Base-by-base conservation (phyloP, 257 asterid species). In the Ilex asprella region DNA sequence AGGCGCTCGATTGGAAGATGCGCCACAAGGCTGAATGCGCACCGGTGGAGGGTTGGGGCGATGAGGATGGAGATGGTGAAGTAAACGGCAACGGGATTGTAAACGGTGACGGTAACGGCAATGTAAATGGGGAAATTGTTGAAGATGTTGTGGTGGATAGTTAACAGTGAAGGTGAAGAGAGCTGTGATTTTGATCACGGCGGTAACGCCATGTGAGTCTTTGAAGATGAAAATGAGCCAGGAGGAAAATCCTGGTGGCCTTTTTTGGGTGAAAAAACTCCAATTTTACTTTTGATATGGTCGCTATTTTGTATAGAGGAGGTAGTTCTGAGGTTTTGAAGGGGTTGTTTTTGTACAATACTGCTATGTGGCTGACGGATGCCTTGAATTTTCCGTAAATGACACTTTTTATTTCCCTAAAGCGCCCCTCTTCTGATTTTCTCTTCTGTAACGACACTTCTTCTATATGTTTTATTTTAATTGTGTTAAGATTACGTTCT, bases 1-100 rank as follows among this genome's bases (percentile, higher is more conserved):
- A 69, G 62, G 74, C 74, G 53, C 59, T 69, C 6, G 74, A 69
- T 52, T 69, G 74, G 74, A 69, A 69, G 51, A 58, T 69, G 68
- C 64, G 74, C 53, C 74, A 69, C 43, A 69, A 69, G 60, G 64
- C 60, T 43, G 64, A 69, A 55, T 69, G 74, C 58, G 47, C 68
- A 7, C 64, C 74, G 4, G 64, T 56, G 31, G 69, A 65, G 61
- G 41, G 69, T 54, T 31, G 51, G 62, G 60, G 50, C 7, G 47
- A 44, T 14, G 73, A 59, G 2, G 65, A 49, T 39, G 64, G 35
- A 2, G 65, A 10, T 2, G 39, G 59, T 13, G 55, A 21, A 29
- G 59, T 10, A 15, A 52, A 47, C 49, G 62, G 12, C 2, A 30
- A 53, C 46, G 47, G 44, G 0, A n/a, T n/a, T n/a, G n/a, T n/a